Base-by-base conservation (phyloP, 2,329 filamentous ascomycete genomes). In the Botryotinia narcissicola region DNA sequence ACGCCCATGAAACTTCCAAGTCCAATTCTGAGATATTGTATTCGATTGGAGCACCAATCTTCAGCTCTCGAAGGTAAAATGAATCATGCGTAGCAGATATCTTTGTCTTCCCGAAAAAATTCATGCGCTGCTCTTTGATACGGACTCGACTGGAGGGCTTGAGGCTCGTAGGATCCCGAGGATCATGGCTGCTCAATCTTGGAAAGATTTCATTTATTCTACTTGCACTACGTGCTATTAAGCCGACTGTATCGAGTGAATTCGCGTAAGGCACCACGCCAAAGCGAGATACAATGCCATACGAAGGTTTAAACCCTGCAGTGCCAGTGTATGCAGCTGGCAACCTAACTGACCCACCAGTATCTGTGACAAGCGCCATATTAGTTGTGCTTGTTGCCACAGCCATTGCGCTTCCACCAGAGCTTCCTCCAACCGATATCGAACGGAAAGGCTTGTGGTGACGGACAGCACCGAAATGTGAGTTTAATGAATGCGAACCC, bases 21-120 rank as follows among this genome's bases (percentile, higher is more conserved):
- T 92, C 87, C 25, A 99, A 87, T 81, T 97, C 95, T 18, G 86
- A 84, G 75, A 97, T 93, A 80, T 98, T 98, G 83, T 98, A 99
- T 82, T 98, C 95, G 25, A 87, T 79, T 2, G 90, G 89, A 6
- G 91, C 83, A 74, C 89, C 87, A 77, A 91, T 93, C 44, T 60
- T 79, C 22, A 77, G 54, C 9, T 76, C 73, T 25, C 61, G 32
- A 5, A 77, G 71, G 32, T 62, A 62, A 14, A 37, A 64, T 16
- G 37, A 12, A 32, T 72, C 35, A 54, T 67, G 35, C 18, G 60
- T 37, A 44, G n/a, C 16, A 54, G 46, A 67, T 2, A 7, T 35
- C 57, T 67, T 72, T 22, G 48, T 70, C 40, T 20, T 46, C 20
- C 51, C n/a, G 20, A 69, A 46, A 57, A 66, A n/a, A 32, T 48